Conservation (phyloP, 805 yeast genomes). For the Kodamaea laetipori region DNA sequence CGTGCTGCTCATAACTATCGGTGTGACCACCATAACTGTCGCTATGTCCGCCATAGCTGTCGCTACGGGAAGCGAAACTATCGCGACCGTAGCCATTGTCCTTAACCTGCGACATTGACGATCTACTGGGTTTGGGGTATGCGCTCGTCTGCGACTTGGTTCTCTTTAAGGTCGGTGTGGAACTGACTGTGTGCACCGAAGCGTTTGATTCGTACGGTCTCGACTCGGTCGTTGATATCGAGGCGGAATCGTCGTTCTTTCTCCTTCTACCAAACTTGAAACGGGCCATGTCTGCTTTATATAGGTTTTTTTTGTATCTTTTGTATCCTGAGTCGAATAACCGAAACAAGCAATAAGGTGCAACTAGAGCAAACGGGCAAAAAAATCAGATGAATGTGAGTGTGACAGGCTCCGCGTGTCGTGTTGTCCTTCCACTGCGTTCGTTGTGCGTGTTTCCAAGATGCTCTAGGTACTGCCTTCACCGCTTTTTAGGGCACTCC, state of each 20-base stretch:
- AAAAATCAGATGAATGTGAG: not conserved
- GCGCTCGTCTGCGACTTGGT: not conserved
- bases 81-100: slow-evolving; percentile 3
- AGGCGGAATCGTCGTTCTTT: slow-evolving; percentile 22
- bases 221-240: slow-evolving; percentile 11
- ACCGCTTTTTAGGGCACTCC: too few relatives aligned
- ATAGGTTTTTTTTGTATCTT: slow-evolving; percentile 1
- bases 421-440: not conserved
- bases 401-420: not conserved
- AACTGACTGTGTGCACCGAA: slow-evolving; percentile 11
- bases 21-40: too few relatives aligned
- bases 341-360: slow-evolving; percentile 6
- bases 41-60: too few relatives aligned
- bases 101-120: slow-evolving; percentile 16
- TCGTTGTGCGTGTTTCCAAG: not conserved
- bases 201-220: slow-evolving; percentile 5
- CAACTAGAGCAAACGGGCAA: not conserved
- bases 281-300: slow-evolving; percentile 44
- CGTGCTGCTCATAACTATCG: too few relatives aligned
- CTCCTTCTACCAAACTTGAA: slow-evolving; percentile 58
- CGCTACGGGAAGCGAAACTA: too few relatives aligned
- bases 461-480: too few relatives aligned
- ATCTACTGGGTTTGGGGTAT: slow-evolving; percentile 9
- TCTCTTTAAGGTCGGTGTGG: slow-evolving; percentile 9
- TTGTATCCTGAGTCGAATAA: slow-evolving; percentile 4